Percentiles rank a stretch among this genome's conserved stretches.
Evolutionary conservation across 1,284 basidiomycete genomes (phyloP).

Genomic region (Ustilago esculenta): DNA sequence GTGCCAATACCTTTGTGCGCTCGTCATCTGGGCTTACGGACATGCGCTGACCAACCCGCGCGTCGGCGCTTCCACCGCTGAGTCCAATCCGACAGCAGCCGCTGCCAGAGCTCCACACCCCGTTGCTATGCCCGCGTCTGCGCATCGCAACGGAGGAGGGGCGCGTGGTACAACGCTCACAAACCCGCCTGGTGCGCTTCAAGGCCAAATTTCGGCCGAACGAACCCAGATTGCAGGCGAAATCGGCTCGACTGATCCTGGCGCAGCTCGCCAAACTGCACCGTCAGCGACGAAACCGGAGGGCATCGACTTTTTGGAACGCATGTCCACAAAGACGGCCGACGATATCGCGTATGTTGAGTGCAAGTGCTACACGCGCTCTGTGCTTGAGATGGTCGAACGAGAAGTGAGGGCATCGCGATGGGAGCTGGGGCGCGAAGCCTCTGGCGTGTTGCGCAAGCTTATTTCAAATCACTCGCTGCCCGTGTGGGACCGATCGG

Average conservation of each 20-base stretch:
- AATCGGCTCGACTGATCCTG: not conserved
- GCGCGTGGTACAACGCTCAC: constrained; percentile 2
- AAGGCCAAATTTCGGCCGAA: constrained; percentile 24
- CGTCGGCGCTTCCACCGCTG: no score
- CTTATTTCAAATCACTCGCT: constrained; percentile 47
- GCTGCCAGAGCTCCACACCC: no score
- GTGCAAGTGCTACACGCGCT: constrained; percentile 45
- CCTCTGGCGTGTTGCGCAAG: constrained; percentile 51
- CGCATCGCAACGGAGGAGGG: constrained; percentile 13
- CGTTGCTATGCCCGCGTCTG: constrained; percentile 10
- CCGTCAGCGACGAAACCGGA: constrained; percentile 27
- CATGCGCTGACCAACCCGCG: constrained; percentile 46
- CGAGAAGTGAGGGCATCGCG: constrained; percentile 46
- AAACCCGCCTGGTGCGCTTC: constrained; percentile 25
- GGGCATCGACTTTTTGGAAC: constrained; percentile 38
- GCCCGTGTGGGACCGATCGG: constrained; percentile 27
- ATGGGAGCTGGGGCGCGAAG: constrained; percentile 55
- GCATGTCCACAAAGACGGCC: constrained; percentile 46
- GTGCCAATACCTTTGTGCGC: constrained; percentile 52
- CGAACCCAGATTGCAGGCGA: constrained; percentile 26
- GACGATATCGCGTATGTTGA: constrained; percentile 43
- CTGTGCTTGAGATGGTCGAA: constrained; percentile 54
- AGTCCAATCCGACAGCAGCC: no score
- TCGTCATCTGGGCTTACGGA: constrained; percentile 54
- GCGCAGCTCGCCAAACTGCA: not conserved